Conservation (phyloP, 2,329 filamentous ascomycete genomes). For the Ascomycota sp. region DNA sequence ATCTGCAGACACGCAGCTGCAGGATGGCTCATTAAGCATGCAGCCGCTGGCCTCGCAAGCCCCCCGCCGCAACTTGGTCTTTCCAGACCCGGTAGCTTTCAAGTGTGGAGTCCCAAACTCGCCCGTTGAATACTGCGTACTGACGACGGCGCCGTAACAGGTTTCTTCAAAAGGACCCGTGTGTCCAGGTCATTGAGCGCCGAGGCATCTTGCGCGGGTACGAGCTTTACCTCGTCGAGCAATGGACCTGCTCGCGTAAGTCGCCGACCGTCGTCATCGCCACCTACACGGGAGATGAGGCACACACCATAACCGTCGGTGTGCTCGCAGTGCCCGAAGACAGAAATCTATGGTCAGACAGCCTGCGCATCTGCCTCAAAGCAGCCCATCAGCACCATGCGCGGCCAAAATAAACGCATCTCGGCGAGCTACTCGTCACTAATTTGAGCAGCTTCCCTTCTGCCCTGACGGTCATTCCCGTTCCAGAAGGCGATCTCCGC, state of each 20-base stretch:
- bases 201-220: constrained; percentile 57
- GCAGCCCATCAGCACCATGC: constrained; percentile 74
- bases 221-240: constrained; percentile 85
- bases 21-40: constrained; percentile 3
- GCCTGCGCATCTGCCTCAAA: constrained; percentile 66
- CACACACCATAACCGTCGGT: constrained; percentile 57
- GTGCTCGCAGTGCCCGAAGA: constrained; percentile 69
- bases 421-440: constrained; percentile 82
- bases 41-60: constrained; percentile 6
- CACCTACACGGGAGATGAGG: constrained; percentile 76
- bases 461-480: constrained; percentile 72
- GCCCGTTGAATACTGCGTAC: background rate
- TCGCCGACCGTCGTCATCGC: constrained; percentile 84
- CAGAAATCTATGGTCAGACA: constrained; percentile 58
- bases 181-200: constrained; percentile 54
- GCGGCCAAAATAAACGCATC: constrained; percentile 55
- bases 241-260: constrained; percentile 86
- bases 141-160: constrained; percentile 14
- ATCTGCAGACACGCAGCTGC: constrained; percentile 1
- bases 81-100: constrained; percentile 38
- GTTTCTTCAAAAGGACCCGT: constrained; percentile 71
- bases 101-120: constrained; percentile 16
- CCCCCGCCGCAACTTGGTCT: constrained; percentile 26
- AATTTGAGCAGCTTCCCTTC: constrained; percentile 87
- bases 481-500: constrained; percentile 69